Evolutionary conservation across 1,139 yeast species (phyloP).

Genomic region (Candida sp.): DNA sequence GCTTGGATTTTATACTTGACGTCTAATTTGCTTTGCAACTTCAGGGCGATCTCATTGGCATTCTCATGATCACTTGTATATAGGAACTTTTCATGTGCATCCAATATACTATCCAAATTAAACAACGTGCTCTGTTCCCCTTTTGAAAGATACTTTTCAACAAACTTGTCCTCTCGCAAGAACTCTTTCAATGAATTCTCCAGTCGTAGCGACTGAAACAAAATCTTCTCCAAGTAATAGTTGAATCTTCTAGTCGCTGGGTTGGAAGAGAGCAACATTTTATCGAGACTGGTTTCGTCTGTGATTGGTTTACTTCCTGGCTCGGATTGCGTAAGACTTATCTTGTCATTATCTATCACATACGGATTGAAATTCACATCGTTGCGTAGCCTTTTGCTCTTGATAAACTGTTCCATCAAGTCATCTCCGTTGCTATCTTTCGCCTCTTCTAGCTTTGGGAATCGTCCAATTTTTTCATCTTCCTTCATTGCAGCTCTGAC

Average conservation of each 20-base stretch:
- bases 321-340: constrained; percentile 10
- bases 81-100: constrained; percentile 17
- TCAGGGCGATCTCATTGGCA: constrained; percentile 1
- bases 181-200: constrained; percentile 23
- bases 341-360: constrained; percentile 10
- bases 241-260: constrained; percentile 36
- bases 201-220: constrained; percentile 27
- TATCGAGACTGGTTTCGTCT: constrained; percentile 11
- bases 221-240: constrained; percentile 26
- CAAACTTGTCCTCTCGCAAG: constrained; percentile 28
- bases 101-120: constrained; percentile 33
- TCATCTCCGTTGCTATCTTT: constrained; percentile 6
- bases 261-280: constrained; percentile 27
- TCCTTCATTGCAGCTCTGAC: constrained; percentile 76
- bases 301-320: constrained; percentile 10
- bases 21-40: constrained; percentile 8
- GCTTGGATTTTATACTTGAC: constrained; percentile 14
- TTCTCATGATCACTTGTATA: constrained; percentile 5
- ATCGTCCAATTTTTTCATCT: constrained; percentile 69
- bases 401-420: constrained; percentile 15
- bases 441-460: constrained; percentile 46
- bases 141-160: constrained; percentile 28
- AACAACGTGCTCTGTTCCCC: constrained; percentile 29
- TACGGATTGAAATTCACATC: constrained; percentile 11
- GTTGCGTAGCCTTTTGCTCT: constrained; percentile 10